Conservation (phyloP, 2,329 filamentous ascomycete species). For the Pestalotiopsis sp. region DNA sequence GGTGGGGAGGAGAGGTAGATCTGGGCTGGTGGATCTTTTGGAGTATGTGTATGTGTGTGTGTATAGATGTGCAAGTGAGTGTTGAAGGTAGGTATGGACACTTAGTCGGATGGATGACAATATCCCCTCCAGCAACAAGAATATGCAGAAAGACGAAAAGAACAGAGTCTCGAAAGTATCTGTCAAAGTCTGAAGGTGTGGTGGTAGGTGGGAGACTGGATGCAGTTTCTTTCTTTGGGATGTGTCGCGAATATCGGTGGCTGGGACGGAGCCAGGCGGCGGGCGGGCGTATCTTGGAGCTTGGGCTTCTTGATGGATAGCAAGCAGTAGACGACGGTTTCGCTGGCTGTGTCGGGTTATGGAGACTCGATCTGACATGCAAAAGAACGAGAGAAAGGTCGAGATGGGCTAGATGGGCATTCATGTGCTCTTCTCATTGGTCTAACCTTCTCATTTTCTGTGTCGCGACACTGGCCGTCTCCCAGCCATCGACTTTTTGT, state of each 20-base stretch:
- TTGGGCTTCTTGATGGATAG: background rate
- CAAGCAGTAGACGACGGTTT: background rate
- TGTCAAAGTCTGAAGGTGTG: background rate
- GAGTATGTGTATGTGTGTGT: conserved; percentile 3
- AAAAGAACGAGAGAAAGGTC: background rate
- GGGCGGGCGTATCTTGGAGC: background rate
- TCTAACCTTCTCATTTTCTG: conserved; percentile 12
- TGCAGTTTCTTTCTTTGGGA: background rate
- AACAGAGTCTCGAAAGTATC: background rate
- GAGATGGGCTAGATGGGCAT: background rate
- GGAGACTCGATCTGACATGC: background rate
- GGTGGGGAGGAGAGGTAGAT: background rate
- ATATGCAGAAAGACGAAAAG: background rate
- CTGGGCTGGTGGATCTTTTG: background rate
- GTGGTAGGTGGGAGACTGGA: background rate
- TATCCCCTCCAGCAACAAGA: background rate
- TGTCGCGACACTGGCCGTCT: conserved; percentile 10
- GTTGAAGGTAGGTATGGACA: conserved; percentile 6
- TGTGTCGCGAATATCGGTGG: background rate
- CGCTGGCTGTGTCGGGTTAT: background rate
- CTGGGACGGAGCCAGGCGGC: background rate
- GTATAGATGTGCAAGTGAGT: conserved; percentile 6
- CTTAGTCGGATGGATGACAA: conserved; percentile 10
- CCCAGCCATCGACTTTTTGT: conserved; percentile 16
- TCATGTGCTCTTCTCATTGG: conserved; percentile 10